Evolutionary conservation across 495 filamentous ascomycete genomes (phyloP).

Genomic region (Cenococcum geophilum): DNA sequence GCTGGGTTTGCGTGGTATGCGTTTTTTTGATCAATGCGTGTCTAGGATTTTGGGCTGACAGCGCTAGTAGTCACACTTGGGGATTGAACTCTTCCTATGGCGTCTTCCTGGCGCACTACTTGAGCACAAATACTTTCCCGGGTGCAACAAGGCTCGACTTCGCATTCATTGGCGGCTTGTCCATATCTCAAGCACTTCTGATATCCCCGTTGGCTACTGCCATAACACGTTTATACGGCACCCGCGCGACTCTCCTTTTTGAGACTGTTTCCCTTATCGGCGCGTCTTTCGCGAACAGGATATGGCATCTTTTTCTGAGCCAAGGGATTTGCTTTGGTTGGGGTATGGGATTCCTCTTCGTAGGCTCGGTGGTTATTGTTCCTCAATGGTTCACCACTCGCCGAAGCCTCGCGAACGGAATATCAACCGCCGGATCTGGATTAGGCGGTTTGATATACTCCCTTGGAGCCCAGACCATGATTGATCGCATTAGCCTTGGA

Average conservation of each 20-base stretch:
- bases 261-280: constrained; percentile 41
- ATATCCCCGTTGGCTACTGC: constrained; percentile 46
- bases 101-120: constrained; percentile 50
- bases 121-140: constrained; percentile 42
- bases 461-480: constrained; percentile 51
- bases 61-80: constrained; percentile 38
- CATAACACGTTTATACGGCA: constrained; percentile 38
- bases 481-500: constrained; percentile 52
- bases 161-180: constrained; percentile 50
- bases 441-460: constrained; percentile 61
- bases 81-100: constrained; percentile 44
- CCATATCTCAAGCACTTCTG: constrained; percentile 45
- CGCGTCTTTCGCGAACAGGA: constrained; percentile 43
- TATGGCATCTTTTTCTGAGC: constrained; percentile 58
- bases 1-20: constrained; percentile 43
- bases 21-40: constrained; percentile 38
- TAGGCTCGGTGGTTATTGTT: constrained; percentile 60
- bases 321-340: constrained; percentile 73
- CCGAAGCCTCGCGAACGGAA: constrained; percentile 66
- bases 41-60: not conserved
- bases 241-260: constrained; percentile 40
- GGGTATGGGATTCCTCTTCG: constrained; percentile 73
- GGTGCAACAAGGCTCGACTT: constrained; percentile 43
- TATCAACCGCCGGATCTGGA: constrained; percentile 66
- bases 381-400: constrained; percentile 73